A percentile compares a stretch with the other conserved stretches of the same genome.
These are phyloP conservation scores for Aspergillus haitiensis DNA, from an alignment of 495 filamentous ascomycete species.

Conservation along the genomic window DNA sequence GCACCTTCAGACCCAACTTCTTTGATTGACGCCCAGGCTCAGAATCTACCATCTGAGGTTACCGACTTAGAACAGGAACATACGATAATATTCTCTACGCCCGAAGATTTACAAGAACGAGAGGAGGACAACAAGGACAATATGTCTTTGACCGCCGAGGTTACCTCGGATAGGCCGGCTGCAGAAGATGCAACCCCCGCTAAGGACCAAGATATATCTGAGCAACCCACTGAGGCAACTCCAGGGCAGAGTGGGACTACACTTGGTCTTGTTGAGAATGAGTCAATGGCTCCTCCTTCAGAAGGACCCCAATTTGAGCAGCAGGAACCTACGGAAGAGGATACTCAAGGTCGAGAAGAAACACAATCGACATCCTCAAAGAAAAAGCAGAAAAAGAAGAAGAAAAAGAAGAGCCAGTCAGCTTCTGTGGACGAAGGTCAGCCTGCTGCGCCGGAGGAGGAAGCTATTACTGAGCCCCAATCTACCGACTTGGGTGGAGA, in stretches of 20 bases:
- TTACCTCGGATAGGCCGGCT: neutral
- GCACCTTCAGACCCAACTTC: neutral
- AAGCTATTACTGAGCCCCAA: neutral
- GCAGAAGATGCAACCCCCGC: conserved; percentile 10
- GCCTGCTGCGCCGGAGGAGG: conserved; percentile 1
- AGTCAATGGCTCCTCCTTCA: neutral
- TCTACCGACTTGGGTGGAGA: conserved; percentile 13
- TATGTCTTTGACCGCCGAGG: neutral
- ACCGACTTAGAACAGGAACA: too few relatives aligned
- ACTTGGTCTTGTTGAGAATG: neutral
- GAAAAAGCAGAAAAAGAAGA: conserved; percentile 45
- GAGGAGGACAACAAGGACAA: neutral
- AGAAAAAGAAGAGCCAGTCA: conserved; percentile 36
- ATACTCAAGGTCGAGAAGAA: conserved; percentile 16
- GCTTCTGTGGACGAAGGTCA: conserved; percentile 6
- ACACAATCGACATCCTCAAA: conserved; percentile 26
- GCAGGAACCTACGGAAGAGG: neutral
- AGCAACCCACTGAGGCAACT: conserved; percentile 17
- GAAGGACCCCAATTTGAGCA: conserved; percentile 2
- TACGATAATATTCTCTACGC: neutral
- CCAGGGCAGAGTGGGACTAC: conserved; percentile 29
- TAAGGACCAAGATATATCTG: conserved; percentile 7
- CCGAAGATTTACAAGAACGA: neutral
- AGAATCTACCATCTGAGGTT: neutral
- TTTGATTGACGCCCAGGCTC: neutral